Conservation (phyloP, 1,139 yeast genomes). For the Candida gigantensis region DNA sequence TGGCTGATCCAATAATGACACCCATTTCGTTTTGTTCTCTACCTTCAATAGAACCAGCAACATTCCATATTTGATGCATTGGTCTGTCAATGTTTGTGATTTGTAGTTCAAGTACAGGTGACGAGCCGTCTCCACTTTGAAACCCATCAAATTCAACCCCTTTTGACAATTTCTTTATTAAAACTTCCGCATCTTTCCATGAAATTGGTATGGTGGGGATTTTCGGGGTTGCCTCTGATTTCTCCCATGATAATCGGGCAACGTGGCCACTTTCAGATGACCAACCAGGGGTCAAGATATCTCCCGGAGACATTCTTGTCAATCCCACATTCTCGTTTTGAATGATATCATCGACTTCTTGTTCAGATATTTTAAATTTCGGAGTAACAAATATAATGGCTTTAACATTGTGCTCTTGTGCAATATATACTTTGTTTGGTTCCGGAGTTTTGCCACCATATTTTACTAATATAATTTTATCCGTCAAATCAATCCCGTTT, state of each 20-base stretch:
- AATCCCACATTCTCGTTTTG: constrained; percentile 68
- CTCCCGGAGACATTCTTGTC: constrained; percentile 72
- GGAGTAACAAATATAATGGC: constrained; percentile 42
- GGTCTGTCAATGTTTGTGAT: constrained; percentile 52
- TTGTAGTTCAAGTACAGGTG: constrained; percentile 33
- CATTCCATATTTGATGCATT: constrained; percentile 76
- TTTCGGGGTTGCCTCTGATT: constrained; percentile 59
- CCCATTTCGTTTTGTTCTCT: constrained; percentile 77
- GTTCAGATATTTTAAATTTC: constrained; percentile 19
- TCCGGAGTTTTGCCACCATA: constrained; percentile 55
- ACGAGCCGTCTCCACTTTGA: constrained; percentile 35
- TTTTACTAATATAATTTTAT: constrained; percentile 57
- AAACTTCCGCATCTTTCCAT: constrained; percentile 60
- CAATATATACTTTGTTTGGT: constrained; percentile 37
- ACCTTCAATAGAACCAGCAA: constrained; percentile 77
- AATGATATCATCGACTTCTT: constrained; percentile 44
- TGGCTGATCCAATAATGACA: constrained; percentile 77
- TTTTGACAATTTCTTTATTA: constrained; percentile 49
- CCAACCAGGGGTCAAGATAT: constrained; percentile 79
- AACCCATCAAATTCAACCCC: constrained; percentile 44
- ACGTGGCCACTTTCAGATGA: constrained; percentile 47
- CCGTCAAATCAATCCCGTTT: constrained; percentile 35
- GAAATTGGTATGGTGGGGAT: constrained; percentile 81
- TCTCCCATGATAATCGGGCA: constrained; percentile 41
- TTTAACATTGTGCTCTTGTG: constrained; percentile 30